Base-by-base conservation (phyloP, 768 basidiomycete species). In the Leccinum fibrillosum region DNA sequence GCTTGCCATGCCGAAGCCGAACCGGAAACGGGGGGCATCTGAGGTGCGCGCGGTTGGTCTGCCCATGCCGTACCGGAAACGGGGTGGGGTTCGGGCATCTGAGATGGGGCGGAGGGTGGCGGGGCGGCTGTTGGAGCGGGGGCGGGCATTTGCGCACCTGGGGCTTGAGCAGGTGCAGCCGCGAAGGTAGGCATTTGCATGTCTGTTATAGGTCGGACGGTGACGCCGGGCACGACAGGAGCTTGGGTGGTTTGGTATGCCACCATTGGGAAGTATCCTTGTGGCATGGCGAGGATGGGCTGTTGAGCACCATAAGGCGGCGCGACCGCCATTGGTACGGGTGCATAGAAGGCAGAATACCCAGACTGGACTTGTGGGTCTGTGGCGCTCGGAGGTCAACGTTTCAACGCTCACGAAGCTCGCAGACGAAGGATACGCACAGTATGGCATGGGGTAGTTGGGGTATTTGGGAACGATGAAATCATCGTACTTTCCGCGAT, bases 291-390 rank as follows among this genome's bases (percentile, higher is more conserved):
- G 4, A 64, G 44, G 23, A 72, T 5, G 10, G 70, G 72, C 32
- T 73, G 71, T n/a, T 73, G 71, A 4, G 64, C 17, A 4, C 61
- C 65, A 13, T 53, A 32, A 13, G 69, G 69, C 19, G 63, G 69
- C 17, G 64, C 12, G 45, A 69, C 44, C 5, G 58, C 57, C 62
- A 72, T 63, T 52, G 62, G 64, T 10, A 73, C 58, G 2, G 70
- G 72, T 1, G 70, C 64, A 55, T 71, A 72, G 10, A 74, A 72
- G 5, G 63, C 34, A 34, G 72, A 69, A 62, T 56, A 72, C 0
- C 55, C 44, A 0, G 70, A 25, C 55, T 54, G 64, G 47, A 58
- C 54, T 52, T 71, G 69, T 10, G 60, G 66, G 57, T 72, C 71
- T 72, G 53, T 32, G 10, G n/a, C 10, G 5, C 42, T 44, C 17